Percentiles rank a stretch among this genome's conserved stretches.
These are phyloP conservation scores for Pichia thaimueangensis DNA, from an alignment of 805 yeast genomes.

Conservation along the genomic window DNA sequence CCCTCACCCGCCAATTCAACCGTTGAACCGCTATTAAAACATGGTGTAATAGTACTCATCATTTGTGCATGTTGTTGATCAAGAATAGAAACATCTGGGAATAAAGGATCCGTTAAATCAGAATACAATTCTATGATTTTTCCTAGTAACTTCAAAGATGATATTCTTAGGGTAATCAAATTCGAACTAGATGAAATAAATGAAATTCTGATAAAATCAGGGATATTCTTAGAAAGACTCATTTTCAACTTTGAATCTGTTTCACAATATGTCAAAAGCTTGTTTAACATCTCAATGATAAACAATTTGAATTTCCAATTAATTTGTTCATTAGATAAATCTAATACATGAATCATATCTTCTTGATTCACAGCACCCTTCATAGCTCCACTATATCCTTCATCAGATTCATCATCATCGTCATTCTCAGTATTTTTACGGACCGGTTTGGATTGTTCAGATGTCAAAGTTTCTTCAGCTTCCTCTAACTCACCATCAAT, in stretches of 20 bases:
- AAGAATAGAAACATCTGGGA: conserved; percentile 60
- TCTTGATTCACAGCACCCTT: not conserved
- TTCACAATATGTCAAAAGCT: conserved; percentile 35
- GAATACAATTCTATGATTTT: conserved; percentile 57
- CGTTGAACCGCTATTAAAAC: conserved; percentile 68
- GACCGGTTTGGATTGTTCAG: conserved; percentile 8
- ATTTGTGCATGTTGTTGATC: conserved; percentile 96
- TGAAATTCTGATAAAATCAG: conserved; percentile 69
- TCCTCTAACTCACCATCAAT: conserved; percentile 20
- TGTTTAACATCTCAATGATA: conserved; percentile 41
- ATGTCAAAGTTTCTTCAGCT: conserved; percentile 11
- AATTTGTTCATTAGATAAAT: conserved; percentile 46
- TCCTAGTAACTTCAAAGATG: conserved; percentile 64
- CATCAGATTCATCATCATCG: conserved; percentile 9
- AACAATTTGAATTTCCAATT: conserved; percentile 50
- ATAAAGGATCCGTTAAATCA: conserved; percentile 60
- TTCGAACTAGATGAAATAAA: conserved; percentile 77
- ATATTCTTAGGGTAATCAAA: conserved; percentile 48
- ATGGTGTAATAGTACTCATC: conserved; percentile 81
- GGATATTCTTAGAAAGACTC: conserved; percentile 39
- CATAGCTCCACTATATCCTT: conserved; percentile 1
- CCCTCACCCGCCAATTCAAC: conserved; percentile 73
- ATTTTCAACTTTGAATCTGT: conserved; percentile 34
- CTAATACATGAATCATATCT: conserved; percentile 19
- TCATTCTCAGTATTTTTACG: conserved; percentile 1